Base-by-base conservation (phyloP, 768 basidiomycete genomes). In the Agaricus blazei region DNA sequence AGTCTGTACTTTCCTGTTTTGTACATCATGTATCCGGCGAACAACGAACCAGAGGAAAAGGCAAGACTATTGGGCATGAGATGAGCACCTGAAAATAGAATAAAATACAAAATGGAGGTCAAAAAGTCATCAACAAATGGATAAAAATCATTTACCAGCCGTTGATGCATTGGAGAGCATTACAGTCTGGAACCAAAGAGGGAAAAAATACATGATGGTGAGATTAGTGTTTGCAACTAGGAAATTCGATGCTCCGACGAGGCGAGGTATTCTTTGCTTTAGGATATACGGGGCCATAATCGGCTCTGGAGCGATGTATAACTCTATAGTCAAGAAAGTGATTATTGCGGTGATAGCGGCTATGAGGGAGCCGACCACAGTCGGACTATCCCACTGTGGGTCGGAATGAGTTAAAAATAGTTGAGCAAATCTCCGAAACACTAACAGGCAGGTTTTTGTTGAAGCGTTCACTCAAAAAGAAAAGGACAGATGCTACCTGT, bases 161-260 rank as follows among this genome's bases (percentile, higher is more conserved):
- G 77, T 79, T 11, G 86, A 82, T 23, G 88, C 83, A 51, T 75
- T 85, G 9, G 85, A 82, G 28, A 88, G 64, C 66, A 79, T 74
- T 3, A 91, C 90, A 0, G 87, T 90, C 67, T 91, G 88, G 66
- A 91, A 92, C 86, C 87, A 91, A 66, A 85, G 84, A 4, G 90
- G 90, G 68, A 81, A 87, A 68, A 86, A 90, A 67, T 88, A 92
- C 66, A 81, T 87, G 62, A 92, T 76, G 0, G 84, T 73, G 52
- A 92, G 87, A 62, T 89, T 92, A 67, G 87, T 89, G 4, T 78
- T 74, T 12, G 87, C 74, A 9, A 91, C 88, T 19, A 89, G 77
- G 62, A 88, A 86, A 62, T 89, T 89, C 63, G 82, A 88, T 51
- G 70, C 69, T 23, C 85, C 87, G 29, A 90, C 82, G 4, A 93